Evolutionary conservation across 1,139 yeast species (phyloP).

Genomic region (Nadsonia starkeyi-henricii): DNA sequence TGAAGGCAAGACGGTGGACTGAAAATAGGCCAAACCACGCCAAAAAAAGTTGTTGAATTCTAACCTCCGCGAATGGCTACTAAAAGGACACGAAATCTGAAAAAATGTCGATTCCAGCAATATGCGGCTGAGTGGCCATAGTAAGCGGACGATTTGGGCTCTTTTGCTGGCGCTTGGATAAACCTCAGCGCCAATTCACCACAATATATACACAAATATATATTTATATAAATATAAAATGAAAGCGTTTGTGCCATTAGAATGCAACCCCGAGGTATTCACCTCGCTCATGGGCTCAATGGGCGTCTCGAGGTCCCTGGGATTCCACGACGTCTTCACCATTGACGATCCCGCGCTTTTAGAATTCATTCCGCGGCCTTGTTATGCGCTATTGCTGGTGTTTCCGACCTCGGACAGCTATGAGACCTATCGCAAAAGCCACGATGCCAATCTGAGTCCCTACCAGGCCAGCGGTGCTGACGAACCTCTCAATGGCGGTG

Average conservation of each 20-base stretch:
- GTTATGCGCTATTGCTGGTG: conserved; percentile 55
- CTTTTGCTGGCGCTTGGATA: no score
- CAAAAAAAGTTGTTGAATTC: no score
- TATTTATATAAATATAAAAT: conserved; percentile 1
- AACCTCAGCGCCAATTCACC: no score
- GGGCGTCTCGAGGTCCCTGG: conserved; percentile 49
- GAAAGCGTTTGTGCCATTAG: conserved; percentile 55
- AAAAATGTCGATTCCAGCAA: no score
- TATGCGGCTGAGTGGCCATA: no score
- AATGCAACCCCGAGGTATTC: conserved; percentile 80
- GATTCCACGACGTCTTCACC: conserved; percentile 73
- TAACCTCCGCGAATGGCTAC: no score
- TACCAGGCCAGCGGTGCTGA: conserved; percentile 16
- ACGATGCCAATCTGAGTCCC: conserved; percentile 21
- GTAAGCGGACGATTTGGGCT: no score
- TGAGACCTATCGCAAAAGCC: conserved; percentile 34
- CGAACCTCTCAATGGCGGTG: conserved; percentile 19
- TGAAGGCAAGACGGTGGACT: no score
- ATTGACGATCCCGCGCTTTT: conserved; percentile 66
- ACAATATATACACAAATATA: neutral
- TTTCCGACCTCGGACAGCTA: conserved; percentile 63
- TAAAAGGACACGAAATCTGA: no score
- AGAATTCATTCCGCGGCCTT: conserved; percentile 71
- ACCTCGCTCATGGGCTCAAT: conserved; percentile 51
- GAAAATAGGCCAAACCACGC: no score